Evolutionary conservation across 192 early-diverging fungal species (phyloP), one percentile per base, ranked within the genome.

Genomic region (Entomortierella lignicola): DNA sequence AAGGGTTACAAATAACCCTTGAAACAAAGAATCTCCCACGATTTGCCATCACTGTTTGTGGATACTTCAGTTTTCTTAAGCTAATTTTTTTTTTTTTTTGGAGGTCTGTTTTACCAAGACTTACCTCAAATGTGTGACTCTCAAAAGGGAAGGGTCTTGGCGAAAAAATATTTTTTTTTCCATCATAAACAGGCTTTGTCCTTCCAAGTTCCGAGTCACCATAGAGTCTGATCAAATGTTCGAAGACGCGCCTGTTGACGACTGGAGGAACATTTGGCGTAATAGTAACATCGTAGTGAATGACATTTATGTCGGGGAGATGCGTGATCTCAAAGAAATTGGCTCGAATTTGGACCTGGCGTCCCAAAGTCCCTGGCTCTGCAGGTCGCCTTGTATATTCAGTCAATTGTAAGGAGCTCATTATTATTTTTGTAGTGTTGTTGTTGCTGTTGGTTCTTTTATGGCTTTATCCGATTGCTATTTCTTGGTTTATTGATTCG

Each of bases 281-380:
- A 30, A 98, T 91, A 0, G 85, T 85, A 15, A 98, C 85, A 81
- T 96, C 94, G 82, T 97, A 99, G 64, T 98, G 97, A 77, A 92
- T 86, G n/a, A 99, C 87, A 6, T 89, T 88, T 0, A 69, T 83
- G 18, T 86, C 72, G 4, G 92, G 90, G 17, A 93, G 86, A 26
- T 85, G 82, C 30, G 72, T 81, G 32, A 98, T 77, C 56, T 92
- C 90, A 69, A 96, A 94, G 69, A 93, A 94, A 82, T 99, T 99
- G 25, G 86, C 82, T 0, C 82, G 53, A 7, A 94, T 87, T 8
- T 56, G 63, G 25, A 84, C 66, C 8, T 51, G 57, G 12, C 73
- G 70, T 23, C 92, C 92, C 12, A 20, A 21, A 1, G 42, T 71
- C 54, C 91, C 92, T 2, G 41, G 51, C 42, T 71, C 70, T 6